Conservation (phyloP, 225 moss, liverwort and hornwort species). For the Pseudoscleropodium purum region DNA sequence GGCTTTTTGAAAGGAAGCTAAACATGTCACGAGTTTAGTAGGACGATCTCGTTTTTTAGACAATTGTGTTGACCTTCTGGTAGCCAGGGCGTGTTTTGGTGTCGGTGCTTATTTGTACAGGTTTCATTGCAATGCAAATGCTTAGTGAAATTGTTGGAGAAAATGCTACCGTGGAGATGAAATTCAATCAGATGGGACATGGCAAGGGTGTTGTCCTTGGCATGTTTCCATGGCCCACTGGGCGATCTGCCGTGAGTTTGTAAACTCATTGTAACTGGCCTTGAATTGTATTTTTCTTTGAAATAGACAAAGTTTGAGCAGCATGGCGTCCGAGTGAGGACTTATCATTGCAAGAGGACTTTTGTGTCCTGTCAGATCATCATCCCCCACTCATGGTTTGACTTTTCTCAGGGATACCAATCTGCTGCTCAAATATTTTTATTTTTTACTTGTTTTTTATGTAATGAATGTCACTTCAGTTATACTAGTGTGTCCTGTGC, state of each 20-base stretch:
- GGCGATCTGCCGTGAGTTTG: slow-evolving; percentile 8
- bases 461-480: background rate
- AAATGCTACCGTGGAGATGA: background rate
- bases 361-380: background rate
- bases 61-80: background rate
- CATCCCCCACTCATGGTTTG: background rate
- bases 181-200: background rate
- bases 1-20: slow-evolving; percentile 64
- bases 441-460: background rate
- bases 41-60: background rate
- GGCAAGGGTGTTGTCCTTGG: background rate
- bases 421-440: background rate
- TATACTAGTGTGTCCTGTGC: background rate
- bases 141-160: background rate
- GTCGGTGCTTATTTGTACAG: slow-evolving; percentile 9
- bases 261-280: background rate
- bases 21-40: slow-evolving; percentile 56
- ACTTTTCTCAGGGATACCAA: background rate
- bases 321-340: background rate
- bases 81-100: background rate
- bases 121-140: background rate
- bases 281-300: background rate
- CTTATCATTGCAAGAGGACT: background rate
- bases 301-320: background rate
- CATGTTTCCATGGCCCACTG: background rate